Evolutionary conservation across 495 filamentous ascomycete genomes (phyloP), one percentile per base, ranked within the genome.

Genomic region (Neurospora pannonica): DNA sequence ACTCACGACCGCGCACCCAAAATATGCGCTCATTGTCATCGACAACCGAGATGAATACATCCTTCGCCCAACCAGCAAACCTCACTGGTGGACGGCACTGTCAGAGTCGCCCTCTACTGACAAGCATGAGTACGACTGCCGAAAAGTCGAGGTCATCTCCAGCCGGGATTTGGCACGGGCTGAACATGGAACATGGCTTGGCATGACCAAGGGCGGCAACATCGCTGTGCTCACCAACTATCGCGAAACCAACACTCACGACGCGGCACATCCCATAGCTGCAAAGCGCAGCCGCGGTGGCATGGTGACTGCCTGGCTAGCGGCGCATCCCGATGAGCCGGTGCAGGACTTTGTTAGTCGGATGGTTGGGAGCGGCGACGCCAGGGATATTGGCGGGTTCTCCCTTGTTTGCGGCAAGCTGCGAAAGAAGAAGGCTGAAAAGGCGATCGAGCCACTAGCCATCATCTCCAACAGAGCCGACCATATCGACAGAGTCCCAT

Each of bases 41-140:
- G 91, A 94, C 84, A 99, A 99, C 80, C 89, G 96, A 79, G 96
- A 99, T 90, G 95, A 98, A 86, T 98, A 92, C 82, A 92, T 99
- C 71, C 88, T 89, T 69, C 93, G 96, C 28, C 94, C 96, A 71
- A 99, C 96, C 19, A 90, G 90, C 70, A 85, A 88, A 34, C 93
- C 92, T 73, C 86, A 91, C 76, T 98, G 92, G 92, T 99, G 96
- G 96, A 88, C 78, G 34, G 79, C 84, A 67, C 86, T 73, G 38
- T 77, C 82, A 38, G 75, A 79, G 10, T 40, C 77, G 60, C 42
- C 72, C 31, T 31, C 70, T 5, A 6, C 72, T 19, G 54, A 34
- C 15, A 76, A 75, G 19, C 73, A 72, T 40, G 74, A 46, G 10
- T 46, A 54, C 13, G 17, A 8, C 19, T 38, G 37, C 31, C 28